These are phyloP conservation scores for Hypocreales sp. DNA, from an alignment of 2,329 filamentous ascomycete genomes.

Conservation along the genomic window DNA sequence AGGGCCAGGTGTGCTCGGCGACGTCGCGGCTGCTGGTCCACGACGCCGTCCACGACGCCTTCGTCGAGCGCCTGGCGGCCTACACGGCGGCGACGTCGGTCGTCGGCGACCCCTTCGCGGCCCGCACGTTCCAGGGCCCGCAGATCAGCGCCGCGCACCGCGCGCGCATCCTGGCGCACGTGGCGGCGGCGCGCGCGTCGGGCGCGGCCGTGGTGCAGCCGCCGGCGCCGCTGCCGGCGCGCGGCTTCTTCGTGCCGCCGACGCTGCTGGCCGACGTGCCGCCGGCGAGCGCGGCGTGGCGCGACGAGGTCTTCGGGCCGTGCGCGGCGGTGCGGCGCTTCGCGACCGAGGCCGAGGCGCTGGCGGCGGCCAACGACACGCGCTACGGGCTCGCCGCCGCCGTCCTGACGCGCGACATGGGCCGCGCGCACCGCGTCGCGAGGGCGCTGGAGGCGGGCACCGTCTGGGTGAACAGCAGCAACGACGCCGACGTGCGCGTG, in stretches of 20 bases:
- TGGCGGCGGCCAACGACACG: slow-evolving; percentile 30
- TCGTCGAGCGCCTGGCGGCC: slow-evolving; percentile 26
- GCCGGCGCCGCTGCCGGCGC: slow-evolving; percentile 35
- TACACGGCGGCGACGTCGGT: slow-evolving; percentile 30
- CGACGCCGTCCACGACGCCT: slow-evolving; percentile 40
- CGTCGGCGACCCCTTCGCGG: slow-evolving; percentile 55
- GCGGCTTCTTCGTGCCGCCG: slow-evolving; percentile 29
- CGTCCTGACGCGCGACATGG: slow-evolving; percentile 45
- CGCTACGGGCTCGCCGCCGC: slow-evolving; percentile 46
- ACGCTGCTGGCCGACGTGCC: slow-evolving; percentile 28
- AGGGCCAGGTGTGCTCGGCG: slow-evolving; percentile 50
- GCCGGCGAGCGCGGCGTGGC: slow-evolving; percentile 26
- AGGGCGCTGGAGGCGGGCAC: slow-evolving; percentile 45
- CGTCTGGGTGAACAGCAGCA: slow-evolving; percentile 35
- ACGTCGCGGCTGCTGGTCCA: slow-evolving; percentile 52
- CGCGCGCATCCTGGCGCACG: slow-evolving; percentile 53
- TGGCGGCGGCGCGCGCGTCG: slow-evolving; percentile 54
- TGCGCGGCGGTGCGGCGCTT: slow-evolving; percentile 26
- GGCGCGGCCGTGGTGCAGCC: slow-evolving; percentile 53
- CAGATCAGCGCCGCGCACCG: slow-evolving; percentile 58
- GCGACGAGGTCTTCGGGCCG: slow-evolving; percentile 30
- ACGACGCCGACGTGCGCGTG: slow-evolving; percentile 26
- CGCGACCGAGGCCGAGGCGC: slow-evolving; percentile 24
- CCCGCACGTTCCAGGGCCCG: slow-evolving; percentile 58
- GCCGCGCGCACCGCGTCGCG: slow-evolving; percentile 28